Conservation (phyloP, 2,329 filamentous ascomycete species). For the Ophiostoma montium region DNA sequence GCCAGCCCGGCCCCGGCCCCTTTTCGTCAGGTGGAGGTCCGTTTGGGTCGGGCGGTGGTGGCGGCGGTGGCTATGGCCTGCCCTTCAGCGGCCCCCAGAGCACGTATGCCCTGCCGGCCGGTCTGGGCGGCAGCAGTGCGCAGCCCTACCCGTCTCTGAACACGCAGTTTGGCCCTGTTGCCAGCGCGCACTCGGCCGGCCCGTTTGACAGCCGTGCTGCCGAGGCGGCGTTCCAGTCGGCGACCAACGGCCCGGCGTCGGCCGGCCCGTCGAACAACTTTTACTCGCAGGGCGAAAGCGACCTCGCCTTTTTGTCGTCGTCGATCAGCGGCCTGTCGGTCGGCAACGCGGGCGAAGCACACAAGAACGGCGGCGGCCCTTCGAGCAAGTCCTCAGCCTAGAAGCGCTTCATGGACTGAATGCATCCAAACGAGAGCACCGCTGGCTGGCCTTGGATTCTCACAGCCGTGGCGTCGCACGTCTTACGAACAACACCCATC, state of each 20-base stretch:
- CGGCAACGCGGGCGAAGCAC: slow-evolving; percentile 42
- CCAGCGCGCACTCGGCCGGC: slow-evolving; percentile 66
- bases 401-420: no score
- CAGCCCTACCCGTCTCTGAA: slow-evolving; percentile 72
- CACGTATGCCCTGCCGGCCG: slow-evolving; percentile 79
- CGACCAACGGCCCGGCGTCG: slow-evolving; percentile 65
- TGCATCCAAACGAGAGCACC: no score
- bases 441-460: no score
- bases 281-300: slow-evolving; percentile 50
- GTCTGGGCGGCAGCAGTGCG: slow-evolving; percentile 62
- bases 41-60: slow-evolving; percentile 42
- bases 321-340: slow-evolving; percentile 62
- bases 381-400: slow-evolving; percentile 46
- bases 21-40: slow-evolving; percentile 22
- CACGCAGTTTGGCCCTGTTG: slow-evolving; percentile 58
- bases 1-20: slow-evolving; percentile 59
- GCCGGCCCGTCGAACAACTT: slow-evolving; percentile 64
- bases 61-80: slow-evolving; percentile 50
- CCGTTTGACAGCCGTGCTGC: slow-evolving; percentile 88
- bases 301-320: slow-evolving; percentile 65
- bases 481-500: no score
- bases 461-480: no score
- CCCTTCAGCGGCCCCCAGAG: slow-evolving; percentile 80
- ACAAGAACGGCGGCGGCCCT: slow-evolving; percentile 46
- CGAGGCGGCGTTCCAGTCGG: slow-evolving; percentile 86